phyloP scores from a whole-genome alignment of 176 grass and related monocot species.

The sorghum (Sorghum bicolor) region DNA sequence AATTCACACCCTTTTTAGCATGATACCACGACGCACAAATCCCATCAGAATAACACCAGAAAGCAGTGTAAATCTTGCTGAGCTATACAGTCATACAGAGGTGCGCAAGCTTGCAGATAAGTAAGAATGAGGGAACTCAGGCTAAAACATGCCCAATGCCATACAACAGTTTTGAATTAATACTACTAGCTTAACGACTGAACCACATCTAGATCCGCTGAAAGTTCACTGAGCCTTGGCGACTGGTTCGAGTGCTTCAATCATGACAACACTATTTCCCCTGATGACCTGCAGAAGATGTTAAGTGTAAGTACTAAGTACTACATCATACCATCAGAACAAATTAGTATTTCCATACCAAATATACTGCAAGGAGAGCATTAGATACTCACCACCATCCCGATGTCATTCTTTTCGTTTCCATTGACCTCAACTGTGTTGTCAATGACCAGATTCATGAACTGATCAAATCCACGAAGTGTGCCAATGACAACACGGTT shows the following conservation, averaged over 20 bases:
- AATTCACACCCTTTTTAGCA: background rate
- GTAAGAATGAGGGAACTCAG: background rate
- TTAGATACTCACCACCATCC: constrained; percentile 76
- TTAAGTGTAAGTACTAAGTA: background rate
- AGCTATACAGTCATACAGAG: constrained; percentile 34
- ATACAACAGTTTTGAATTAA: background rate
- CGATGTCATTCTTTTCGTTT: constrained; percentile 87
- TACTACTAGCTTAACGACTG: background rate
- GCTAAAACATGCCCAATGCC: background rate
- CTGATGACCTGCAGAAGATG: constrained; percentile 65
- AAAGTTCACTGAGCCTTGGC: constrained; percentile 44
- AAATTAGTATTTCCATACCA: background rate
- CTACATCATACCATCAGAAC: background rate
- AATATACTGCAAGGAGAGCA: background rate
- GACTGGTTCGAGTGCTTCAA: constrained; percentile 84
- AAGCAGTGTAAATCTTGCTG: background rate
- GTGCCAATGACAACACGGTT: constrained; percentile 85
- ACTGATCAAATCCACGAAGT: constrained; percentile 89
- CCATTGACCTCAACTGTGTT: constrained; percentile 90
- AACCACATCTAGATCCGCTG: background rate
- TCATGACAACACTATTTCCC: constrained; percentile 96
- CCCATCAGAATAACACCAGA: background rate
- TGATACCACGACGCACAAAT: background rate
- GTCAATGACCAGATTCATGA: constrained; percentile 93
- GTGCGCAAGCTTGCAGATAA: background rate